Evolutionary conservation across 2,329 filamentous ascomycete genomes (phyloP), one percentile per base, ranked within the genome.

Genomic region (Epichloe amarillans): DNA sequence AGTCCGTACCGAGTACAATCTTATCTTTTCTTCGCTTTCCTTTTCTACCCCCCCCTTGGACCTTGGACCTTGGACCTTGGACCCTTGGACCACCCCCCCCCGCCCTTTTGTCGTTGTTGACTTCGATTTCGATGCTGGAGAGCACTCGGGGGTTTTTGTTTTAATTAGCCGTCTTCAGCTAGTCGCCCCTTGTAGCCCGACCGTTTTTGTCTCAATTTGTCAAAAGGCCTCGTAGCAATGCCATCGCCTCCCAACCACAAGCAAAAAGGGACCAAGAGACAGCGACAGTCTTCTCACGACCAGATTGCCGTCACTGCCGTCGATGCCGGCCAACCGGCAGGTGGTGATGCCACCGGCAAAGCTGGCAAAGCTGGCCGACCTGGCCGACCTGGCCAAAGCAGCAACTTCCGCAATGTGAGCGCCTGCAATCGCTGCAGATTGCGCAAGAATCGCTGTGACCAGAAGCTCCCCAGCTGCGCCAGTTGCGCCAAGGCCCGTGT

Each of bases 381-480:
- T 21, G 21, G 19, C 19, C 19, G 19, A 60, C 65, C 71, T 14
- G 75, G 75, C 10, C 77, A 81, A 64, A 80, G 77, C 64, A 81
- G 75, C 65, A 82, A 75, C 57, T 91, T 91, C 62, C 83, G 86
- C 60, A 91, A 90, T 66, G 91, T 97, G 56, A 94, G 87, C 66
- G 91, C 91, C 51, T 97, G 91, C 69, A 95, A 96, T 71, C 81
- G 89, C 40, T 97, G 91, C 67, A 80, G 91, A 44, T 71, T 94
- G 65, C 80, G 91, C 61, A 97, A 97, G 74, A 97, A 96, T 65
- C 79, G 89, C 49, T 97, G 91, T 69, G 91, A 97, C 68, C 91
- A 96, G 74, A 84, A 85, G 57, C 76, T 97, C 54, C 91, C 91
- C 8, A 88, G 86, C 60, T 97, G 91, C 66, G 84, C 86, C 41